Evolutionary conservation across 225 moss, liverwort and hornwort species (phyloP), one percentile per base, ranked within the genome.

Genomic region (Takakia lepidozioides): DNA sequence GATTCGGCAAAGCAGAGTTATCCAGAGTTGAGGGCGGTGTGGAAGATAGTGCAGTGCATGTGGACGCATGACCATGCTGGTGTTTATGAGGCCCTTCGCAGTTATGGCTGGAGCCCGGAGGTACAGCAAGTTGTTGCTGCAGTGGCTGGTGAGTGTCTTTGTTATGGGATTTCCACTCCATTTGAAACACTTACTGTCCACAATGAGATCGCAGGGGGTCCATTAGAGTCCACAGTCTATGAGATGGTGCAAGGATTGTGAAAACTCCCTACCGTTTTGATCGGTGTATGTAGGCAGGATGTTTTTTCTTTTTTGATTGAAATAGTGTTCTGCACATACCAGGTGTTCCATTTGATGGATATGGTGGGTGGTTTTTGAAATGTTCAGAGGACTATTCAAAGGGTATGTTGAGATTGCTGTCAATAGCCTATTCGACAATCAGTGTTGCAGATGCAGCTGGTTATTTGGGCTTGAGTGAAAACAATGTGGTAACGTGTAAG

Each of bases 61-160:
- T 98, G 95, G 95, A 80, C 51, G 52, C 84, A 85, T 56, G 87
- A 91, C 53, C 91, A 98, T 59, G 67, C 91, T 58, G 85, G 73
- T 26, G 95, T 83, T 0, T 83, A 98, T 42, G 71, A 66, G 41
- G 80, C 95, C 27, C 69, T 98, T 21, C 80, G 87, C 20, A 73
- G 82, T 35, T 87, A 73, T 34, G 73, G 69, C 50, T 98, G 95
- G 95, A 91, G 74, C 58, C 61, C 82, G 10, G 71, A 76, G 27
- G 81, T 91, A 22, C 87, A 85, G 60, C 65, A 61, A 35, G 81
- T 98, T 37, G 63, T 83, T 29, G 55, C 62, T 66, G 87, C 78
- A 15, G 77, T 98, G 30, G 65, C 65, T 61, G 86, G 93, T 93
- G 64, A 78, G 83, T 70, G 39, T 8, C 29, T 54, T 58, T 15